Base-by-base conservation (phyloP, 768 basidiomycete genomes). In the Leucocoprinus leucothites region DNA sequence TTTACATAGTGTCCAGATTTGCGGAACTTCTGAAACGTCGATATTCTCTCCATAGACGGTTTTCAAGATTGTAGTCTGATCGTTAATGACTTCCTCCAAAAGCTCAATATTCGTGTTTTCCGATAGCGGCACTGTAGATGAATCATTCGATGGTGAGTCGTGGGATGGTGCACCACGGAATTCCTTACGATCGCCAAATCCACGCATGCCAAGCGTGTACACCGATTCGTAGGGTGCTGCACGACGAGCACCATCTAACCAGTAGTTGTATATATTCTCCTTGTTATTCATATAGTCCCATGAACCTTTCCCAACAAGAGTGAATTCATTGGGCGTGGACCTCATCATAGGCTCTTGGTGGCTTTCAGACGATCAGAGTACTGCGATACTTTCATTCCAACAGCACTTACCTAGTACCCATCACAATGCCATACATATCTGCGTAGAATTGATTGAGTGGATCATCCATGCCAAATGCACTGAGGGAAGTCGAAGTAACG, bases 271-370 rank as follows among this genome's bases (percentile, higher is more conserved):
- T 60, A 89, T 76, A 50, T 74, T 74, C 24, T 76, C 73, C 3
- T 74, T 61, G 63, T 87, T 87, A 6, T 67, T 70, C 40, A 69
- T 74, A 62, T 82, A 86, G 61, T 87, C 80, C 85, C 86, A 89
- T 0, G 71, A 57, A 1, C 87, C 86, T 11, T 64, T 64, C 1
- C 80, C 84, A 56, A 82, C 80, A 11, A 80, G 64, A 56, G 67
- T 72, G 75, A 83, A 89, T 64, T 88, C 85, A 55, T 79, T 77
- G 1, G 86, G 85, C 3, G 81, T 82, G 28, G 84, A 83, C 18
- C 86, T 79, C 74, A 83, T 81, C 82, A 87, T 86, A 8, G 87
- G 87, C 63, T 89, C 86, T 67, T 88, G 81, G 63, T 87, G 84
- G 65, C 80, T 80, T 24, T 9, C 35, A 22, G 19, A 34, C 50